phyloP scores from a whole-genome alignment of 257 asterid species.

The Penstemon davidsonii region DNA sequence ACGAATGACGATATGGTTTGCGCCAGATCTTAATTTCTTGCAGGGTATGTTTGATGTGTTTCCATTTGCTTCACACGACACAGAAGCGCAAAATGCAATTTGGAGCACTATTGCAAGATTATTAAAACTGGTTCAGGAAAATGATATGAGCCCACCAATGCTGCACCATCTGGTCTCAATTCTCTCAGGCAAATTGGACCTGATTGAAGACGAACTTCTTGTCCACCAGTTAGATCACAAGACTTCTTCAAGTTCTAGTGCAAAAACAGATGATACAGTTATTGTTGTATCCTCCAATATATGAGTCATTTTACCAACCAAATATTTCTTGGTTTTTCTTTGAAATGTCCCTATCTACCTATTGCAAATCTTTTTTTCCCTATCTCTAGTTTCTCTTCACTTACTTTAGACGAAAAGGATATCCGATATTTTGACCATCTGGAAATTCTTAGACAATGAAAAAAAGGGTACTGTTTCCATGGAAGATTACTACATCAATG shows the following conservation, averaged over 20 bases:
- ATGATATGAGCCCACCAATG: constrained; percentile 43
- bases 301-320: background rate
- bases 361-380: background rate
- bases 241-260: constrained; percentile 27
- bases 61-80: constrained; percentile 66
- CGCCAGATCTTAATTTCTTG: constrained; percentile 60
- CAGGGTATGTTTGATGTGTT: constrained; percentile 71
- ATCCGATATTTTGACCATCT: constrained; percentile 46
- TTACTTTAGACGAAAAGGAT: constrained; percentile 54
- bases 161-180: constrained; percentile 54
- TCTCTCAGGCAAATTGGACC: constrained; percentile 54
- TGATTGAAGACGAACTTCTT: constrained; percentile 67
- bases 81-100: constrained; percentile 71
- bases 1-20: constrained; percentile 29
- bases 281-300: constrained; percentile 65
- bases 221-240: constrained; percentile 40
- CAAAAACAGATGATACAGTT: constrained; percentile 38
- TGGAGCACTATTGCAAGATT: constrained; percentile 76
- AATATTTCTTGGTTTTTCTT: background rate
- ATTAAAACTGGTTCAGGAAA: constrained; percentile 41
- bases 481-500: constrained; percentile 42
- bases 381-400: constrained; percentile 45
- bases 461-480: constrained; percentile 28
- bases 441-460: constrained; percentile 54
- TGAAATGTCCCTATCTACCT: constrained; percentile 3